A percentile compares a stretch with the other conserved stretches of the same genome.
These are phyloP conservation scores for Tricholoma bakamatsutake DNA, from an alignment of 768 basidiomycete species.

Conservation along the genomic window DNA sequence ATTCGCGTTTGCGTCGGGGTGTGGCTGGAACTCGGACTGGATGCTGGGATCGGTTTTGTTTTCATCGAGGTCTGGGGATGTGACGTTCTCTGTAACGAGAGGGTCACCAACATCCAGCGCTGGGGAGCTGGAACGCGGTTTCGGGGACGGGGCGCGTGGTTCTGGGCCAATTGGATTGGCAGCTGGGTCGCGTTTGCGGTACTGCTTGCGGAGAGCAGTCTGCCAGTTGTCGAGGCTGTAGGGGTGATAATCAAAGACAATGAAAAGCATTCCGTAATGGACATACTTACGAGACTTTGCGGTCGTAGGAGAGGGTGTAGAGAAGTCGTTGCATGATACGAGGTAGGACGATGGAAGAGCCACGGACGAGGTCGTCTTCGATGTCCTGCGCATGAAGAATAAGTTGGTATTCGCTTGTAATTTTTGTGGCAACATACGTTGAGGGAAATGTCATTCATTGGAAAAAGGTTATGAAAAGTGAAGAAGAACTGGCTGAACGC, in stretches of 20 bases:
- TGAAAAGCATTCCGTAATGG: neutral
- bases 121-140: slow-evolving; percentile 18
- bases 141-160: slow-evolving; percentile 26
- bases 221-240: slow-evolving; percentile 74
- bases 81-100: slow-evolving; percentile 6
- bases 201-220: slow-evolving; percentile 69
- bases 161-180: slow-evolving; percentile 71
- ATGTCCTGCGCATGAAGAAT: slow-evolving; percentile 48
- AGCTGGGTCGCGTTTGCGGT: slow-evolving; percentile 63
- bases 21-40: neutral
- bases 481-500: slow-evolving; percentile 87
- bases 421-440: slow-evolving; percentile 35
- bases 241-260: slow-evolving; percentile 12
- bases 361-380: slow-evolving; percentile 67
- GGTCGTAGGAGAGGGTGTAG: slow-evolving; percentile 70
- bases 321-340: slow-evolving; percentile 73
- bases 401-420: slow-evolving; percentile 3
- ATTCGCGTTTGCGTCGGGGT: neutral
- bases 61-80: neutral
- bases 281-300: slow-evolving; percentile 42
- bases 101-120: slow-evolving; percentile 17
- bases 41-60: neutral
- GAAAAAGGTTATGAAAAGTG: slow-evolving; percentile 72
- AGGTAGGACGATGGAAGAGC: slow-evolving; percentile 54
- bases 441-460: slow-evolving; percentile 65